Conservation (phyloP, 306 rosid genomes). For the Begonia peltatifolia region DNA sequence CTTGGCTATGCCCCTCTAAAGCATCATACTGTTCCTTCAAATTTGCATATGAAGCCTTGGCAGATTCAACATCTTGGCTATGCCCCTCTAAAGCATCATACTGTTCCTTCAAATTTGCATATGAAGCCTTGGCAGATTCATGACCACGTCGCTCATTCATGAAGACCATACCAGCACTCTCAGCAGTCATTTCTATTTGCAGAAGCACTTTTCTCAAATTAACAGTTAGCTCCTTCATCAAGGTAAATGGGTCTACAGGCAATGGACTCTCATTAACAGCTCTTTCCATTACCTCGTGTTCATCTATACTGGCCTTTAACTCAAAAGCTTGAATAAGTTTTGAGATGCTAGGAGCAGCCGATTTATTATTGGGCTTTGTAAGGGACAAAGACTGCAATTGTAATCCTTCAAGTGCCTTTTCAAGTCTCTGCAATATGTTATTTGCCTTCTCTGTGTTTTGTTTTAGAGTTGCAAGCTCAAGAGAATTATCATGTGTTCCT, state of each 20-base stretch:
- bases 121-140: conserved; percentile 29
- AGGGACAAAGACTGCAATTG: conserved; percentile 27
- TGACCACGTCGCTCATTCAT: conserved; percentile 47
- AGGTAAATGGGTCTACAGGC: conserved; percentile 27
- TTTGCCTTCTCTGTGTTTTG: conserved; percentile 43
- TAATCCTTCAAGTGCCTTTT: conserved; percentile 38
- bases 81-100: conserved; percentile 49
- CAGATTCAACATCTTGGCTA: conserved; percentile 31
- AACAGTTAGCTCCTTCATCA: conserved; percentile 32
- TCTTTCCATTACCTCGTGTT: conserved; percentile 32
- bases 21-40: conserved; percentile 41
- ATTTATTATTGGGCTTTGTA: conserved; percentile 28
- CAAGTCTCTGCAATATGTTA: conserved; percentile 42
- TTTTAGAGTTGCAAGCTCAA: conserved; percentile 39
- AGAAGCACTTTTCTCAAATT: conserved; percentile 43
- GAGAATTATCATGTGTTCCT: conserved; percentile 34
- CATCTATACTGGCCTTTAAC: conserved; percentile 43
- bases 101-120: conserved; percentile 28
- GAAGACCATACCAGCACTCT: conserved; percentile 34
- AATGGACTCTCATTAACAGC: conserved; percentile 21
- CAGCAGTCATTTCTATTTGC: conserved; percentile 42
- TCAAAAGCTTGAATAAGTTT: conserved; percentile 88
- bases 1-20: conserved; percentile 41
- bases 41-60: conserved; percentile 23
- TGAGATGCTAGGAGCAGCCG: conserved; percentile 43